A percentile compares a stretch with the other conserved stretches of the same genome.
These are phyloP conservation scores for Trichoderma erinaceum DNA, from an alignment of 495 filamentous ascomycete species.

Conservation along the genomic window DNA sequence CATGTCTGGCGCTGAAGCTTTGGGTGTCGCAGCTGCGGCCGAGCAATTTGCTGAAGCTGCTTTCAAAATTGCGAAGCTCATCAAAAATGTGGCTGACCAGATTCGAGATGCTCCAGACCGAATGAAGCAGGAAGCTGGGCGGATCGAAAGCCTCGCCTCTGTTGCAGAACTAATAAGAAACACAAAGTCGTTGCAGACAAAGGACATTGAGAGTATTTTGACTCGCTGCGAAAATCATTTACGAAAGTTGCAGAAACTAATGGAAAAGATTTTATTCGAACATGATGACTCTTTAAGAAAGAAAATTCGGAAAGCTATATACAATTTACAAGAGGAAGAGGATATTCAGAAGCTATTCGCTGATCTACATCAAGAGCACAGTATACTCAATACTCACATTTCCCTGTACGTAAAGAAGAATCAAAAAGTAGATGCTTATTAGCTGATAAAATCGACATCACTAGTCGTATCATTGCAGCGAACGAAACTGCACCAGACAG, in stretches of 20 bases:
- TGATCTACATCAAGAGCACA: background rate
- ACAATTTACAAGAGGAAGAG: background rate
- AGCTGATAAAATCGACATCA: background rate
- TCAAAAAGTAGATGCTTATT: background rate
- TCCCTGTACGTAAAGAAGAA: background rate
- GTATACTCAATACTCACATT: background rate
- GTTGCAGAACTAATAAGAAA: background rate
- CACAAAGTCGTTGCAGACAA: background rate
- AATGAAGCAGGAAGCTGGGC: background rate
- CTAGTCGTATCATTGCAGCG: background rate
- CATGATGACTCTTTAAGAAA: background rate
- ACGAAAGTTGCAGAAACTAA: background rate
- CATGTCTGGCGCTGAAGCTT: background rate
- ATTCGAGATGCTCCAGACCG: background rate
- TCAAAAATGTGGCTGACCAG: background rate
- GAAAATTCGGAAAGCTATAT: background rate
- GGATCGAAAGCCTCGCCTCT: background rate
- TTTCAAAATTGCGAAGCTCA: background rate
- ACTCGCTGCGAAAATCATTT: background rate
- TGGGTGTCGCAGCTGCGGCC: background rate
- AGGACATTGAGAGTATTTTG: background rate
- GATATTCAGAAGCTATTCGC: background rate
- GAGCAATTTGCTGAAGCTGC: background rate
- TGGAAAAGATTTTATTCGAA: background rate
- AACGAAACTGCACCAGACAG: background rate